Conservation (phyloP, 2,329 filamentous ascomycete genomes). For the Fusarium sp. region DNA sequence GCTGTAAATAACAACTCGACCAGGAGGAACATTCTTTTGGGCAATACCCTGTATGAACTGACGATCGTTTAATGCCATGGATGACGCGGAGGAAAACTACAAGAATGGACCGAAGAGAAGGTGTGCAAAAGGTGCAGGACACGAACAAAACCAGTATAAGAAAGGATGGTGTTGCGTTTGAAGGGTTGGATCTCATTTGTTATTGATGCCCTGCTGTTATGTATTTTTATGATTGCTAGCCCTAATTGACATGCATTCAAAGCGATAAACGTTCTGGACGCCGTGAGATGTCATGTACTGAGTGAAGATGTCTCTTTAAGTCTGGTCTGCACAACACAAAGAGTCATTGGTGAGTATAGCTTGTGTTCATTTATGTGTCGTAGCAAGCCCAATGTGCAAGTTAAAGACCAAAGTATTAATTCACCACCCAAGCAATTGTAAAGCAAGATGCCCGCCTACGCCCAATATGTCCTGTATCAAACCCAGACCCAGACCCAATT, state of each 20-base stretch:
- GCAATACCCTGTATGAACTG: constrained; percentile 47
- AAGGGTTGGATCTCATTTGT: constrained; percentile 42
- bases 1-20: constrained; percentile 47
- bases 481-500: neutral
- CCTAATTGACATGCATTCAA: constrained; percentile 26
- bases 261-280: neutral
- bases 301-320: too few relatives aligned
- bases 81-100: constrained; percentile 18
- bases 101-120: constrained; percentile 23
- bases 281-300: neutral
- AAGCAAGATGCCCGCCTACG: neutral
- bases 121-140: constrained; percentile 25
- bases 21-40: constrained; percentile 43
- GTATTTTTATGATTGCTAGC: constrained; percentile 37
- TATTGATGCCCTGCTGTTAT: constrained; percentile 25
- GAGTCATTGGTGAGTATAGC: too few relatives aligned
- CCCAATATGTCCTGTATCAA: neutral
- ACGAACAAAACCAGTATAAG: constrained; percentile 24
- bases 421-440: neutral
- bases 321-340: neutral
- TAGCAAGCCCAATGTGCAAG: accelerated
- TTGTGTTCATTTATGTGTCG: neutral
- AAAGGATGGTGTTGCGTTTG: constrained; percentile 27
- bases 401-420: neutral
- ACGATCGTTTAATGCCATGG: constrained; percentile 45